Evolutionary conservation across 768 basidiomycete genomes (phyloP), one percentile per base, ranked within the genome.

Genomic region (Cubamyces lactineus): DNA sequence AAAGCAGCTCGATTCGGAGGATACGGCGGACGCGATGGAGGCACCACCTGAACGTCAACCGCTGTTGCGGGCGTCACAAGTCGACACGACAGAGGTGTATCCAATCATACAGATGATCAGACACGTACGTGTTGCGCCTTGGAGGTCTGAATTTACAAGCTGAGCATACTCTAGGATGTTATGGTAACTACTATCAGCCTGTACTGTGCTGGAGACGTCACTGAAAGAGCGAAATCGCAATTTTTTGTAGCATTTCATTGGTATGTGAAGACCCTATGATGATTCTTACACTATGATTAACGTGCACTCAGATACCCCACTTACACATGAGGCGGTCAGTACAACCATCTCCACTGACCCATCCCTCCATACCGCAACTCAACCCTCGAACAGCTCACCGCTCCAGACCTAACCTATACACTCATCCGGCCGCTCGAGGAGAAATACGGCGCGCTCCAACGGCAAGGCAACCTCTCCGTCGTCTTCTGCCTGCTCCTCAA

Each of bases 401-500:
- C 89, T 1, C 92, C 96, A 1, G 96, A 98, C 72, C 82, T 95
- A 39, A 94, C 91, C 1, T 97, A 97, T 72, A 90, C 92, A 1
- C 87, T 98, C 63, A 81, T 96, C 57, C 89, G 87, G 40, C 96
- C 96, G 0, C 80, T 98, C 34, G 84, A 88, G 49, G 91, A 95
- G 61, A 96, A 95, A 76, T 97, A 97, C 74, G 77, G 83, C 30
- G 79, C 80, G 11, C 76, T 94, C 51, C 90, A 92, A 70, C 81
- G 79, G 26, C 71, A 79, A 47, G 88, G 89, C 24, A 98, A 97
- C 76, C 85, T 88, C 71, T 86, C 94, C 5, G 78, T 93, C 61
- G 88, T 92, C 5, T 97, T 97, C 71, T 94, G 93, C 68, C 83
- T 94, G 61, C 86, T 97, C 3, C 77, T 97, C 56, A 96, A 94